phyloP scores from a whole-genome alignment of 2,329 filamentous ascomycete species.

The Penicillium sp. region DNA sequence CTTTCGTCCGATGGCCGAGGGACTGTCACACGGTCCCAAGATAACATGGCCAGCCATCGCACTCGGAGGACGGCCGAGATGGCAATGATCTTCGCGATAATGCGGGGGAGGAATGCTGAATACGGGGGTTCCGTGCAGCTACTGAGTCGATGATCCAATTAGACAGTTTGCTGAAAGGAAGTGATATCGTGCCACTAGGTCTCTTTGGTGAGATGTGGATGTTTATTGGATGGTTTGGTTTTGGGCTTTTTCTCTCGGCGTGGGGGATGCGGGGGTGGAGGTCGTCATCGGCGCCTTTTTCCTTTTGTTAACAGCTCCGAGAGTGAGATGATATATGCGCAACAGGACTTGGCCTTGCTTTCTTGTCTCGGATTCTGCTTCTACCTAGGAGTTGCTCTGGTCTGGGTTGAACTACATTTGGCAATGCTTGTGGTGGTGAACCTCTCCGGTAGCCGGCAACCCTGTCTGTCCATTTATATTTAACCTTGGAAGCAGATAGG shows the following conservation, averaged over 20 bases:
- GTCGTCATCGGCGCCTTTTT: not conserved
- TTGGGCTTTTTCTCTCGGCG: not conserved
- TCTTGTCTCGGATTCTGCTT: not conserved
- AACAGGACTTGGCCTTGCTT: not conserved
- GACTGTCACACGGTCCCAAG: conserved; percentile 11
- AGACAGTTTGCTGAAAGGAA: not conserved
- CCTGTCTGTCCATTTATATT: not conserved
- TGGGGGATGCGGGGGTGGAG: conserved; percentile 3
- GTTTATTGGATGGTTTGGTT: not conserved
- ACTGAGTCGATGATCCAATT: not conserved
- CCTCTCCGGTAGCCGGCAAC: too few relatives aligned
- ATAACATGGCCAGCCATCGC: conserved; percentile 1
- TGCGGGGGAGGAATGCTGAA: conserved; percentile 14
- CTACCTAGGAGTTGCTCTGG: not conserved
- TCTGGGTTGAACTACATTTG: not conserved
- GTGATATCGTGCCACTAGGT: not conserved
- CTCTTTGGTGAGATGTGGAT: not conserved
- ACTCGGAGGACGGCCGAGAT: conserved; percentile 31
- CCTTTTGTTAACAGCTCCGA: not conserved
- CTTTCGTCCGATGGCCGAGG: conserved; percentile 22
- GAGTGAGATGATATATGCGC: not conserved
- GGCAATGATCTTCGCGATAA: conserved; percentile 16
- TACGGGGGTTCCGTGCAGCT: not conserved
- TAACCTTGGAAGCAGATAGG: too few relatives aligned
- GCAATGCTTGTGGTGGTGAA: too few relatives aligned